Conservation (phyloP, 2,329 filamentous ascomycete genomes). For the Neodidymelliopsis sp. region DNA sequence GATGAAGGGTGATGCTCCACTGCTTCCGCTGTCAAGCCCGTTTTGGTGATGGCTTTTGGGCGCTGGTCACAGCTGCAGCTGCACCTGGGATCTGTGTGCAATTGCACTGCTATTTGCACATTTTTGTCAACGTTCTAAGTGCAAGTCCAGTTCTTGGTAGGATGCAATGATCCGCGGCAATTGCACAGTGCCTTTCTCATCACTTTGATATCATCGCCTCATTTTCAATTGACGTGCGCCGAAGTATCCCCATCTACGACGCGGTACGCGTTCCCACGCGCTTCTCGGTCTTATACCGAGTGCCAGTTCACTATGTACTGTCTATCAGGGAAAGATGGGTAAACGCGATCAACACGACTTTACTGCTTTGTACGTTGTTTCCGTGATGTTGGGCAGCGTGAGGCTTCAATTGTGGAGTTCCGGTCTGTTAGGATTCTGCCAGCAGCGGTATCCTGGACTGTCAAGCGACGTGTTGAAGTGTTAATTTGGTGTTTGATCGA, state of each 20-base stretch:
- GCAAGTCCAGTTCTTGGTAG: background rate
- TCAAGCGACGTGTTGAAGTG: constrained; percentile 20
- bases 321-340: constrained; percentile 1
- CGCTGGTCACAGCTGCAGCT: too few relatives aligned
- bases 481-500: too few relatives aligned
- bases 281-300: constrained; percentile 1
- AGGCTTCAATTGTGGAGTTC: constrained; percentile 27
- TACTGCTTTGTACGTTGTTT: background rate
- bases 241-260: constrained; percentile 9
- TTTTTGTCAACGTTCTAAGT: background rate
- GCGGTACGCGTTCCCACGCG: constrained; percentile 7
- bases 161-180: background rate
- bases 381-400: constrained; percentile 23
- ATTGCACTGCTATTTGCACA: background rate
- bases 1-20: constrained; percentile 6
- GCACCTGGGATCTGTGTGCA: background rate
- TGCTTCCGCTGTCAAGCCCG: constrained; percentile 12
- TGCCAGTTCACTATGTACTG: constrained; percentile 11
- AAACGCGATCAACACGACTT: constrained; percentile 7
- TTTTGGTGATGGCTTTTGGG: background rate
- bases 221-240: constrained; percentile 9
- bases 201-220: background rate
- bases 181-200: background rate
- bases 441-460: constrained; percentile 21
- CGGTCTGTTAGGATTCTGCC: constrained; percentile 20